A percentile compares a stretch with the other conserved stretches of the same genome.
Evolutionary conservation across 495 filamentous ascomycete species (phyloP).

Genomic region (Penicillium lagena): DNA sequence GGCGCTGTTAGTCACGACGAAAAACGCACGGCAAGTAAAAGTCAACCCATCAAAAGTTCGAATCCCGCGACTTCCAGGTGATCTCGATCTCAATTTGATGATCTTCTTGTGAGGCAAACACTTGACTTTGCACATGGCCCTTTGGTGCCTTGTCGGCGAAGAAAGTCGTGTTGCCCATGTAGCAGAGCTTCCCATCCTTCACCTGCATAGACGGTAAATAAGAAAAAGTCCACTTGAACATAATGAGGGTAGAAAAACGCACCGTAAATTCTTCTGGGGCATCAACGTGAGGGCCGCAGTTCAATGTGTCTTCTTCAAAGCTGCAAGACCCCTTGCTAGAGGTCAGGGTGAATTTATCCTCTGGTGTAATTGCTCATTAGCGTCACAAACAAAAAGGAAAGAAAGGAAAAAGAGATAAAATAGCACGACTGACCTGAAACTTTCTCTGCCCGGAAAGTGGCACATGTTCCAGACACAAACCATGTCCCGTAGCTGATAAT

Average conservation of each 20-base stretch:
- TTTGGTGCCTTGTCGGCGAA: conserved; percentile 53
- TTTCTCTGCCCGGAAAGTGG: conserved; percentile 53
- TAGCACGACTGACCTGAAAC: conserved; percentile 30
- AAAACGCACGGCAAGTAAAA: neutral
- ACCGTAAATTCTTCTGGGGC: conserved; percentile 41
- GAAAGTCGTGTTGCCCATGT: conserved; percentile 44
- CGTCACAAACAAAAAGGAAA: neutral
- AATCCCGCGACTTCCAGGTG: conserved; percentile 17
- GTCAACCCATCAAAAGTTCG: neutral
- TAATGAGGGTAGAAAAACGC: conserved; percentile 7
- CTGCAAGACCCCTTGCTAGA: conserved; percentile 55
- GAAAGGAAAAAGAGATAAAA: neutral
- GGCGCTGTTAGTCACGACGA: too few species aligned
- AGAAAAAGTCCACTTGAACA: neutral
- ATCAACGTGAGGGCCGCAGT: conserved; percentile 41
- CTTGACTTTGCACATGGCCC: conserved; percentile 34
- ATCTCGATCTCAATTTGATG: conserved; percentile 36
- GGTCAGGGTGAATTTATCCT: conserved; percentile 51
- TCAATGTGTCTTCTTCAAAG: conserved; percentile 39
- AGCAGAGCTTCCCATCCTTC: conserved; percentile 40
- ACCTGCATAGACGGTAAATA: conserved; percentile 10
- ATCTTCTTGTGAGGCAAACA: conserved; percentile 27
- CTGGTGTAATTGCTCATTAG: conserved; percentile 9
- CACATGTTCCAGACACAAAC: conserved; percentile 65
- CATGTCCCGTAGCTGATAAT: conserved; percentile 64